Percentiles rank a stretch among this genome's conserved stretches.
phyloP scores from a whole-genome alignment of 768 basidiomycete genomes.

The Strobilomyces confusus region DNA sequence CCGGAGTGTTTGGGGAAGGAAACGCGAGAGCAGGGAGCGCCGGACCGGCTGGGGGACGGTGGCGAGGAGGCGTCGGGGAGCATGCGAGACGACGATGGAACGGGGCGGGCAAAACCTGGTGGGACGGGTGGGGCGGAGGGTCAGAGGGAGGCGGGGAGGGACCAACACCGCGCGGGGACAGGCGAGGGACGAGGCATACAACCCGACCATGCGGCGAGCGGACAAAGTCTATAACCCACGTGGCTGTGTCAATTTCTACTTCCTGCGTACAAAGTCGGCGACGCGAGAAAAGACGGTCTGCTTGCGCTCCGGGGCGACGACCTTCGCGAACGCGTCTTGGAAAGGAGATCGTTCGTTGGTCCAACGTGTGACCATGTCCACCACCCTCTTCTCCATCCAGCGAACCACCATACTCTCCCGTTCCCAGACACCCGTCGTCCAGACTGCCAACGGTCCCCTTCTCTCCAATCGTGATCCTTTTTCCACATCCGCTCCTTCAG shows the following conservation, averaged over 20 bases:
- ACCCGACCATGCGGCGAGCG: not conserved
- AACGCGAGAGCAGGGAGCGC: constrained; percentile 21
- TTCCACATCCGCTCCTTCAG: not conserved
- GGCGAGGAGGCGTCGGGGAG: constrained; percentile 9
- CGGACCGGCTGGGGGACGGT: constrained; percentile 4
- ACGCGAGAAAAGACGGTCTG: not conserved
- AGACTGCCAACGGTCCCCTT: constrained; percentile 58
- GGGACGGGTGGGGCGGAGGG: not conserved
- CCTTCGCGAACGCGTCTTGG: not conserved
- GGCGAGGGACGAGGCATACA: not conserved
- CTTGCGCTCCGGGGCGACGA: not conserved
- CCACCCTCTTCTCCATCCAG: constrained; percentile 50
- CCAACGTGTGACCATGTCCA: constrained; percentile 45
- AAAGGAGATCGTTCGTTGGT: not conserved
- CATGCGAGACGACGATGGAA: not conserved
- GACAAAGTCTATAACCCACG: not conserved
- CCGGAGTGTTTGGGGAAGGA: constrained; percentile 31
- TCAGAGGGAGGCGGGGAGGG: not conserved
- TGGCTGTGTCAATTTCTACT: not conserved
- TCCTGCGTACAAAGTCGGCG: not conserved
- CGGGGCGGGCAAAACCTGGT: not conserved
- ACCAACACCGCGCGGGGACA: not conserved
- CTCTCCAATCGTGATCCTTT: not conserved
- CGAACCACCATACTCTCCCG: constrained; percentile 60
- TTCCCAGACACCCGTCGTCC: constrained; percentile 70